Conservation (phyloP, 2,329 filamentous ascomycete genomes). For the Penicillium rolfsii region DNA sequence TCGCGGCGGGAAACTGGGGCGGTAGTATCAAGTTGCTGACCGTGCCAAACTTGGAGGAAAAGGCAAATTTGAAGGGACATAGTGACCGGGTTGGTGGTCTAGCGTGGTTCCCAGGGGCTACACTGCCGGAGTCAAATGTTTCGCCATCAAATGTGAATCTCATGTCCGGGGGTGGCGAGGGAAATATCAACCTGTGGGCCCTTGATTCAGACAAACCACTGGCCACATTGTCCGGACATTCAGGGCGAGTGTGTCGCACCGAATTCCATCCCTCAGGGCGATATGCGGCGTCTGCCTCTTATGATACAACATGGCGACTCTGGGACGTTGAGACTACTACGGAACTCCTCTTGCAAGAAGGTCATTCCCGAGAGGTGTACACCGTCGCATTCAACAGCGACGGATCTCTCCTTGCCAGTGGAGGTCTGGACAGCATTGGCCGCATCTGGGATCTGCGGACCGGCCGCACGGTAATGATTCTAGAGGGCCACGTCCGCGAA, state of each 20-base stretch:
- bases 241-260: conserved; percentile 82
- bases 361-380: conserved; percentile 92
- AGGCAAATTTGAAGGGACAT: conserved; percentile 76
- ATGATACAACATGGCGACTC: conserved; percentile 94
- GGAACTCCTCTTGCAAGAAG: conserved; percentile 87
- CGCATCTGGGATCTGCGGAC: conserved; percentile 94
- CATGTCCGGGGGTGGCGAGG: conserved; percentile 87
- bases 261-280: conserved; percentile 92
- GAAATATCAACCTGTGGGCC: conserved; percentile 87
- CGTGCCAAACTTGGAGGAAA: conserved; percentile 79
- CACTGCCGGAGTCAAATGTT: conserved; percentile 69
- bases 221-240: conserved; percentile 79
- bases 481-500: conserved; percentile 90
- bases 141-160: conserved; percentile 78
- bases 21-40: conserved; percentile 85
- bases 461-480: conserved; percentile 90
- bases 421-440: conserved; percentile 92
- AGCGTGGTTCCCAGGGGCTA: conserved; percentile 85
- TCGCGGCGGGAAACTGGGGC: conserved; percentile 92
- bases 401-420: conserved; percentile 85
- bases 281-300: conserved; percentile 89
- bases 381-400: conserved; percentile 87
- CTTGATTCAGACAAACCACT: conserved; percentile 83
- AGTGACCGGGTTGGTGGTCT: conserved; percentile 87
- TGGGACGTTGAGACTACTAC: conserved; percentile 89